Base-by-base conservation (phyloP, 208 protist species). In the Leishmania amazonensis region DNA sequence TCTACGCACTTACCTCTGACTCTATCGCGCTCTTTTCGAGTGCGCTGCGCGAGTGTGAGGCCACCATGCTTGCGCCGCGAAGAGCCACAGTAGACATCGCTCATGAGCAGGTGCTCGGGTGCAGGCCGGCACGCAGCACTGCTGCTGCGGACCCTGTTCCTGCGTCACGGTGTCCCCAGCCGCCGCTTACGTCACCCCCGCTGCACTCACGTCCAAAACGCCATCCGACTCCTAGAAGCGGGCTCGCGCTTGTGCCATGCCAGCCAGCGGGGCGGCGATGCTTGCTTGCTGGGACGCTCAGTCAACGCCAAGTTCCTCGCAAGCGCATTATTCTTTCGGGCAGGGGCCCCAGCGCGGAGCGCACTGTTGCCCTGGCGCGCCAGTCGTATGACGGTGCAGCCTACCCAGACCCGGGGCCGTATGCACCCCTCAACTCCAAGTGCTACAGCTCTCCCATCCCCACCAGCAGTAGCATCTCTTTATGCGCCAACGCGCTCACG, bases 31-130 rank as follows among this genome's bases (percentile, higher is more conserved):
- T 8, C 31, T 42, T 68, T 40, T 0, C 31, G 3, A 40, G 31
- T 68, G 13, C 13, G 31, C 62, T 40, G 62, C 9, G 62, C 15
- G 28, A 68, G 62, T 68, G 28, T 19, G 31, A 68, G 13, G 31
- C 5, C 62, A 21, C 13, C 28, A 79, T 84, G 81, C 28, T 72
- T 13, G 42, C 68, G 4, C 68, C 53, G n/a, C 31, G 42, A 1
- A 38, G 57, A 3, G 67, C 72, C 57, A 31, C 71, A 21, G 62
- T 80, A 24, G 31, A 80, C 45, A 38, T 54, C 1, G 75, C 65
- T 3, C 76, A 84, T 17, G 81, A 72, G 68, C 65, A 79, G 42
- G 76, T 84, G 31, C 70, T 84, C 54, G 76, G 76, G 19, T 35
- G 62, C 75, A 68, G n/a, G 42, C 72, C 70, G 42, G 57, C 79